Evolutionary conservation across 1,139 yeast genomes (phyloP).

Genomic region (Suhomyces maxii): DNA sequence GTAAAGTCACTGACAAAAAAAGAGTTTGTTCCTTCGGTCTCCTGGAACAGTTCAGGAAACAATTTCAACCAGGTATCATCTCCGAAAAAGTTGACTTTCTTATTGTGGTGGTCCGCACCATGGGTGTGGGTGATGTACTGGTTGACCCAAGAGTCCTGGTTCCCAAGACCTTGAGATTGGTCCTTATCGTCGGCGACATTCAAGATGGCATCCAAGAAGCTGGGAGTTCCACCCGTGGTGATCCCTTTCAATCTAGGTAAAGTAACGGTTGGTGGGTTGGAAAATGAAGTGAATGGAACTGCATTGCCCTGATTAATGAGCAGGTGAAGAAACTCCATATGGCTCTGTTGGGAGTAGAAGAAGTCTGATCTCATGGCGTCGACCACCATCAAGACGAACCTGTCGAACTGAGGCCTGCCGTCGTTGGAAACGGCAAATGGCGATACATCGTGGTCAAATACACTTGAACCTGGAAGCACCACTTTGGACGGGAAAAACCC

Average conservation of each 20-base stretch:
- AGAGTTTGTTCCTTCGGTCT: conserved; percentile 84
- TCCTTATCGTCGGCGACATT: conserved; percentile 90
- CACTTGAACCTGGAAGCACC: conserved; percentile 57
- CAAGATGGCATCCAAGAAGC: conserved; percentile 79
- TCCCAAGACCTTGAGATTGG: conserved; percentile 66
- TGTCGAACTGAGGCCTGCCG: conserved; percentile 56
- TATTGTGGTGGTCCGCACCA: conserved; percentile 28
- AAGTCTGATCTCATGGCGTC: conserved; percentile 94
- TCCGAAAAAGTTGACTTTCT: conserved; percentile 76
- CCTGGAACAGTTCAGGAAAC: conserved; percentile 59
- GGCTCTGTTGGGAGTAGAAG: conserved; percentile 58
- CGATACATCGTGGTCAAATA: conserved; percentile 22
- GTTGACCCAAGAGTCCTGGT: conserved; percentile 84
- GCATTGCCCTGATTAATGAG: conserved; percentile 70
- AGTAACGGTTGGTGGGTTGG: conserved; percentile 87
- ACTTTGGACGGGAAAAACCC: conserved; percentile 93
- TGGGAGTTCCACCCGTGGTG: conserved; percentile 80
- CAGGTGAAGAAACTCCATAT: conserved; percentile 64
- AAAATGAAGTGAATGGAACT: conserved; percentile 83
- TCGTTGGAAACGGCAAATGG: conserved; percentile 17
- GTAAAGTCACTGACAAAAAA: conserved; percentile 94
- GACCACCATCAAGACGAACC: conserved; percentile 77
- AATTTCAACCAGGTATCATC: conserved; percentile 97
- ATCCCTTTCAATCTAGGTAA: conserved; percentile 77
- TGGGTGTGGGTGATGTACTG: conserved; percentile 56